Evolutionary conservation across 306 rosid genomes (phyloP).

Genomic region (Ceratonia siliqua): DNA sequence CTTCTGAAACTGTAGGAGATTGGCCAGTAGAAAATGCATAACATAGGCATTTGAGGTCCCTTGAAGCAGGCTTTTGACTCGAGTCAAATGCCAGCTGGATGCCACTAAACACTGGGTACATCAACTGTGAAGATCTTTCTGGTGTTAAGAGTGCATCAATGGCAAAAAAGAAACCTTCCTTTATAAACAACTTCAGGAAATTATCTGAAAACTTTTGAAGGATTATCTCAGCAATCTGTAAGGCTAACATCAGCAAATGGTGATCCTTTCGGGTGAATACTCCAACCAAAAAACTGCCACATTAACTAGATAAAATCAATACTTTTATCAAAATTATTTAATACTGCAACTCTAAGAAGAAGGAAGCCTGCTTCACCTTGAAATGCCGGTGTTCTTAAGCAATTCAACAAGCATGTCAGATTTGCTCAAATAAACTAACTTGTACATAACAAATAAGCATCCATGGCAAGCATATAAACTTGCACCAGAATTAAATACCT

Average conservation of each 20-base stretch:
- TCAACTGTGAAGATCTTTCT: slow-evolving; percentile 62
- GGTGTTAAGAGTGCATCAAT: slow-evolving; percentile 71
- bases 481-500: slow-evolving; percentile 97
- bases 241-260: slow-evolving; percentile 77
- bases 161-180: slow-evolving; percentile 95
- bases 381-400: slow-evolving; percentile 71
- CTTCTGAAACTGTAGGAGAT: slow-evolving; percentile 51
- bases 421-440: slow-evolving; percentile 70
- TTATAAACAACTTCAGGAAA: slow-evolving; percentile 73
- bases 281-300: slow-evolving; percentile 88
- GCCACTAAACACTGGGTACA: slow-evolving; percentile 60
- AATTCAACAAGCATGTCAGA: slow-evolving; percentile 75
- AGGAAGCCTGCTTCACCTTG: slow-evolving; percentile 66
- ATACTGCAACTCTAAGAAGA: slow-evolving; percentile 17
- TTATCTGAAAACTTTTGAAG: slow-evolving; percentile 69
- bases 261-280: slow-evolving; percentile 91
- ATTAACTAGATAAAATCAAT: slow-evolving; percentile 37
- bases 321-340: slow-evolving; percentile 39
- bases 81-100: slow-evolving; percentile 50
- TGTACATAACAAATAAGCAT: slow-evolving; percentile 78
- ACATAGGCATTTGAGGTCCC: slow-evolving; percentile 70
- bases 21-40: slow-evolving; percentile 67
- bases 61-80: slow-evolving; percentile 59
- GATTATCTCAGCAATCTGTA: slow-evolving; percentile 77
- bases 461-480: slow-evolving; percentile 82